A percentile compares a stretch with the other conserved stretches of the same genome.
These are phyloP conservation scores for Aspergillus arachidicola DNA, from an alignment of 2,329 filamentous ascomycete genomes.

Conservation along the genomic window DNA sequence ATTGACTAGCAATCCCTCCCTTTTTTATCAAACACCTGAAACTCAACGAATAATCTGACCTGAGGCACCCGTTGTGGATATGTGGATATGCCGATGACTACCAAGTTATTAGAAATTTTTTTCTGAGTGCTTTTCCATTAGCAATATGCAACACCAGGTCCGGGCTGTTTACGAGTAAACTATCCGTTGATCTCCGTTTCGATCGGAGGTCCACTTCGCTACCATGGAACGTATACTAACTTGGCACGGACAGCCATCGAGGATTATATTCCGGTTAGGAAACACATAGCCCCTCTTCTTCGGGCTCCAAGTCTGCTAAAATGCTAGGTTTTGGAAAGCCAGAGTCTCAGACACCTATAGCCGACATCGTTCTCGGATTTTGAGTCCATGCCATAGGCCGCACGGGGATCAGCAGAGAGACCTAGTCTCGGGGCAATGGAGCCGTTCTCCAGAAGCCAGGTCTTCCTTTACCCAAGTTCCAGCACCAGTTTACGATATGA, in stretches of 20 bases:
- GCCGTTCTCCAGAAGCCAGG: not conserved
- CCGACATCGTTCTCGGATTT: not conserved
- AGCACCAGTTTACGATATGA: not conserved
- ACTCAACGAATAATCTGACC: not conserved
- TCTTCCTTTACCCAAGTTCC: not conserved
- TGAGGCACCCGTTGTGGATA: not conserved
- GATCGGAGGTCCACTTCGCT: not conserved
- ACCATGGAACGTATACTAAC: not conserved
- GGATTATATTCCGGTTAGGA: not conserved
- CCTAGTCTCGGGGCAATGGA: not conserved
- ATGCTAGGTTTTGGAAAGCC: not conserved
- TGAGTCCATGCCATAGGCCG: not conserved
- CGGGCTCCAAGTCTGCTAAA: not conserved
- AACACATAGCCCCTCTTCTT: not conserved
- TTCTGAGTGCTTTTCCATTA: not conserved
- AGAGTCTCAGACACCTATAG: not conserved
- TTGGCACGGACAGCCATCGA: not conserved
- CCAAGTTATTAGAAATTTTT: not conserved
- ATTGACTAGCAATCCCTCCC: not conserved
- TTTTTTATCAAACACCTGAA: not conserved
- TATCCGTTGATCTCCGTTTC: not conserved
- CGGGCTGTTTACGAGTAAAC: no score
- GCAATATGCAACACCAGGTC: not conserved
- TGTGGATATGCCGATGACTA: not conserved
- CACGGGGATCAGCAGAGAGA: not conserved